Percentiles rank a stretch among this genome's conserved stretches.
Evolutionary conservation across 495 filamentous ascomycete genomes (phyloP).

Genomic region (Podospora australis): DNA sequence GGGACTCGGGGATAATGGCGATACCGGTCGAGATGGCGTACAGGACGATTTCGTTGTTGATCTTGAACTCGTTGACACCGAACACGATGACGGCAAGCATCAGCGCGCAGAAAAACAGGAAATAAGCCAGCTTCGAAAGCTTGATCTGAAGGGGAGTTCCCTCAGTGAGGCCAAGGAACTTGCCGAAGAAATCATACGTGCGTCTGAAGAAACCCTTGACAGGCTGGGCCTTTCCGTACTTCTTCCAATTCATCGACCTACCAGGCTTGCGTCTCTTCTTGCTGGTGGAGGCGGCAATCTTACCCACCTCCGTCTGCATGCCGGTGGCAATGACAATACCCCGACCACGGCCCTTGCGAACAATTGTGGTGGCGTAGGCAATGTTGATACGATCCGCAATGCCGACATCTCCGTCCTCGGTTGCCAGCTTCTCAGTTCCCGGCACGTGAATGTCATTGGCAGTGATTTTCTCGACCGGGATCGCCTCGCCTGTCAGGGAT

Average conservation of each 20-base stretch:
- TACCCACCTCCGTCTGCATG: constrained; percentile 81
- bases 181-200: constrained; percentile 56
- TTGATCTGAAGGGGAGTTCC: constrained; percentile 81
- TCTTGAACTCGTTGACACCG: constrained; percentile 60
- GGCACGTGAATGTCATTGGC: constrained; percentile 27
- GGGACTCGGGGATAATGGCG: constrained; percentile 65
- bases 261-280: constrained; percentile 55
- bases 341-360: constrained; percentile 60
- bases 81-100: constrained; percentile 75
- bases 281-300: constrained; percentile 62
- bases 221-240: constrained; percentile 53
- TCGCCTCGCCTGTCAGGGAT: constrained; percentile 63
- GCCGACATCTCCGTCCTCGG: constrained; percentile 45
- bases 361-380: constrained; percentile 60
- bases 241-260: constrained; percentile 56
- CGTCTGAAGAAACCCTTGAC: constrained; percentile 52
- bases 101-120: constrained; percentile 68
- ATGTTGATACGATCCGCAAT: constrained; percentile 64
- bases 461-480: constrained; percentile 34
- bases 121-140: constrained; percentile 66
- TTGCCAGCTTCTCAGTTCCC: constrained; percentile 23
- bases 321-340: constrained; percentile 65
- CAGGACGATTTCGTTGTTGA: constrained; percentile 66
- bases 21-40: constrained; percentile 73
- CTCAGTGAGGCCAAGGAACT: constrained; percentile 67